Evolutionary conservation across 768 basidiomycete species (phyloP), one percentile per base, ranked within the genome.

Genomic region (Paxillus rubicundulus): DNA sequence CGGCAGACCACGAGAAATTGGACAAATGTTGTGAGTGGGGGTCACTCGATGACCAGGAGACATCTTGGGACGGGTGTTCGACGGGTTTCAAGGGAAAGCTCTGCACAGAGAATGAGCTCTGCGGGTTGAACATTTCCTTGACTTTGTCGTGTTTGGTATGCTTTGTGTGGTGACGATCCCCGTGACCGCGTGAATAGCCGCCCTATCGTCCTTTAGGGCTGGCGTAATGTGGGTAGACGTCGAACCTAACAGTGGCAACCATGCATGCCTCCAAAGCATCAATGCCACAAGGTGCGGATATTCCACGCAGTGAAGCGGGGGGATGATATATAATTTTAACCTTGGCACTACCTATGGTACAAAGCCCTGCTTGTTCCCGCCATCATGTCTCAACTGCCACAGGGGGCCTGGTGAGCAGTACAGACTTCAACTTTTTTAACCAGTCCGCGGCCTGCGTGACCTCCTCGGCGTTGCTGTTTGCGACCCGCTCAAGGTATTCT

Each of bases 381-480:
- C 18, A 36, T 42, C 20, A 51, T n/a, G 48, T 32, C 9, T 30
- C 39, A 2, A 28, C 27, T 30, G 42, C 7, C 33, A 13, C 33
- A 28, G 54, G 42, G 4, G 60, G 59, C 49, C 61, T 65, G 9
- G 62, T 50, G 0, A 67, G 55, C 40, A 71, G 28, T 49, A 70
- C 61, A 47, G 66, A 54, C 55, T 80, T 82, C 17, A 85, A 70
- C 18, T 68, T 71, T 62, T 87, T 87, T 54, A 93, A 69, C 64
- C 89, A 68, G 38, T 91, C 89, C 38, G 82, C 75, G 0, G 89
- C 92, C 49, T 77, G 78, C 12, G 78, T 80, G 16, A 89, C 88
- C 60, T 94, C 91, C 62, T 92, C 89, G 10, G 82, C 82, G 69
- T 95, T 93, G 61, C 88, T 92, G 42, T 70, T 70, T 4, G 89